A percentile compares a stretch with the other conserved stretches of the same genome.
These are phyloP conservation scores for Biscogniauxia sp. DNA, from an alignment of 2,329 filamentous ascomycete species.

Conservation along the genomic window DNA sequence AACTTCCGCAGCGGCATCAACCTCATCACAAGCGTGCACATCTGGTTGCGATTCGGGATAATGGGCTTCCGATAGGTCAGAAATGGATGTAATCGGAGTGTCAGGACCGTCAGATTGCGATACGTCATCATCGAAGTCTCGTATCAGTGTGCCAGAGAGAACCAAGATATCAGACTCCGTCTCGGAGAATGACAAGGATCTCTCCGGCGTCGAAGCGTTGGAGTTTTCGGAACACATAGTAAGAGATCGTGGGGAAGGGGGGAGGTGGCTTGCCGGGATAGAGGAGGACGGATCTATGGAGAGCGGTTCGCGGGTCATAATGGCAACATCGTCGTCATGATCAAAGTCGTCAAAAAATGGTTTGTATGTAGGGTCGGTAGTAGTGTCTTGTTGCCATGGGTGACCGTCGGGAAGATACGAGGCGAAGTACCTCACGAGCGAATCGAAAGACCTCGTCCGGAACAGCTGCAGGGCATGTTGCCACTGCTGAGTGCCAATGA, in stretches of 20 bases:
- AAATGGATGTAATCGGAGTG: constrained; percentile 43
- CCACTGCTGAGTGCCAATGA: constrained; percentile 60
- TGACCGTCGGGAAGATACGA: constrained; percentile 56
- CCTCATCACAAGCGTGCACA: constrained; percentile 27
- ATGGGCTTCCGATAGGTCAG: constrained; percentile 43
- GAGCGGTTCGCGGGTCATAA: constrained; percentile 47
- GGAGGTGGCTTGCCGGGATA: constrained; percentile 34
- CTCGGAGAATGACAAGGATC: constrained; percentile 52
- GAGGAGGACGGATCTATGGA: constrained; percentile 27
- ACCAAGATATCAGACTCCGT: constrained; percentile 44
- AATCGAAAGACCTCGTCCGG: constrained; percentile 57
- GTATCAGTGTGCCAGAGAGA: constrained; percentile 32
- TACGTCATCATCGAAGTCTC: constrained; percentile 38
- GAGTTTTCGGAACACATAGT: constrained; percentile 45
- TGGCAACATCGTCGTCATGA: constrained; percentile 34
- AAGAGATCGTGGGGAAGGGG: constrained; percentile 50
- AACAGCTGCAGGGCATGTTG: constrained; percentile 58
- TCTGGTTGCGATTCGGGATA: constrained; percentile 35
- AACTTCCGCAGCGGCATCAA: not conserved
- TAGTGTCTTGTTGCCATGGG: constrained; percentile 36
- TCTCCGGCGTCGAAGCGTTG: constrained; percentile 42
- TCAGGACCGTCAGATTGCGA: constrained; percentile 47
- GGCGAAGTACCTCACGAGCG: constrained; percentile 58
- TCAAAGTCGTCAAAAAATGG: constrained; percentile 43
- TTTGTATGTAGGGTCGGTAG: constrained; percentile 31